These are phyloP conservation scores for Limnomonas spitsbergensis DNA, from an alignment of 139 green algal genomes.

Conservation along the genomic window DNA sequence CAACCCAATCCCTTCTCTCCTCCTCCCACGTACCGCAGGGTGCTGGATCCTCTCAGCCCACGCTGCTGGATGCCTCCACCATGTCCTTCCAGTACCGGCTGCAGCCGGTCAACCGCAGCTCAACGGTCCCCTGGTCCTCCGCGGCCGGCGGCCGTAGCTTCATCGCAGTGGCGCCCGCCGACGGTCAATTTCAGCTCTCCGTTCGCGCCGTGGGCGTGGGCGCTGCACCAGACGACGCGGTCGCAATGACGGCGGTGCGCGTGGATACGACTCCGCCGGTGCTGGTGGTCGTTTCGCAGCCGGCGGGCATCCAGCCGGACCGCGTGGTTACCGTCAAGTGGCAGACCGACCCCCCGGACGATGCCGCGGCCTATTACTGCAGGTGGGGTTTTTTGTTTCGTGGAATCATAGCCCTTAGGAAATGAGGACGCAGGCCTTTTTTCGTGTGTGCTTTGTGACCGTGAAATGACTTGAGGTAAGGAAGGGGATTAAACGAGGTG, in stretches of 20 bases:
- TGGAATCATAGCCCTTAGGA: too few relatives aligned
- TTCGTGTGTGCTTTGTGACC: too few relatives aligned
- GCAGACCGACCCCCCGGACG: background rate
- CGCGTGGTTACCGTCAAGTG: background rate
- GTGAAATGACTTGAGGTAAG: too few relatives aligned
- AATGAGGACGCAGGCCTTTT: too few relatives aligned
- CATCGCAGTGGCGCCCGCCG: background rate
- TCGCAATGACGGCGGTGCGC: background rate
- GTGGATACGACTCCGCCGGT: background rate
- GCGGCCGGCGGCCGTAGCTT: background rate
- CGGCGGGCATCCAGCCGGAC: background rate
- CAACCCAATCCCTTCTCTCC: too few relatives aligned
- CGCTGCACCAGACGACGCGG: background rate
- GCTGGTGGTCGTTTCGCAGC: background rate
- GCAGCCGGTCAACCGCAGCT: background rate
- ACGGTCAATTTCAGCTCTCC: background rate
- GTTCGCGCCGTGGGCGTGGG: background rate
- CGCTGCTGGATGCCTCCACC: background rate
- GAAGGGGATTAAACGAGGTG: too few relatives aligned
- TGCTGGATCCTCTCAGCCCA: background rate
- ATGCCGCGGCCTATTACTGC: too few relatives aligned
- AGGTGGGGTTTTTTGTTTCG: too few relatives aligned
- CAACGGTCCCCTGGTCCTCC: background rate
- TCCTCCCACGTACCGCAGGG: background rate
- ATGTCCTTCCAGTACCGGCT: background rate